These are phyloP conservation scores for Aureobasidium sp. DNA, from an alignment of 2,329 filamentous ascomycete genomes.

Conservation along the genomic window DNA sequence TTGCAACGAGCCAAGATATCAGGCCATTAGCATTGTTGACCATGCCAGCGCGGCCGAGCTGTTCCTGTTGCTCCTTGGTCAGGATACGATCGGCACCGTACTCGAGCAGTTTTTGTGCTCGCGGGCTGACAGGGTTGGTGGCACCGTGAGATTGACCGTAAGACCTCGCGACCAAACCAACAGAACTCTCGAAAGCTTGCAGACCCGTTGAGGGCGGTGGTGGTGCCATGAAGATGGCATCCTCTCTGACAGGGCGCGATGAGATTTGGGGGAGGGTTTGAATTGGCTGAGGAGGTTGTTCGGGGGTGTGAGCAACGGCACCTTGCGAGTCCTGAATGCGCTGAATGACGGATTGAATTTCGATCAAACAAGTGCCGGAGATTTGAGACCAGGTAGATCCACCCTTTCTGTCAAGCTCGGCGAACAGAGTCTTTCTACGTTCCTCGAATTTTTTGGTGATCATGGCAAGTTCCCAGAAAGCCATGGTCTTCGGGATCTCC, in stretches of 20 bases:
- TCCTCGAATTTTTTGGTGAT: conserved; percentile 67
- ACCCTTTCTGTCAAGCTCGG: conserved; percentile 72
- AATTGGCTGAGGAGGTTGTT: conserved; percentile 13
- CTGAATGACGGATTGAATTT: conserved; percentile 57
- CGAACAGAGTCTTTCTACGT: conserved; percentile 74
- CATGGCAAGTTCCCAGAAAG: conserved; percentile 80
- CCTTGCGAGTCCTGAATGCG: conserved; percentile 50
- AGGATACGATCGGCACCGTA: conserved; percentile 23
- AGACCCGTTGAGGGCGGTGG: conserved; percentile 26
- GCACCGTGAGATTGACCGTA: conserved; percentile 39
- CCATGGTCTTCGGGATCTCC: conserved; percentile 68
- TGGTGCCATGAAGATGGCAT: conserved; percentile 35
- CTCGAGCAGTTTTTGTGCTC: conserved; percentile 25
- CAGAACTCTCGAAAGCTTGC: conserved; percentile 30
- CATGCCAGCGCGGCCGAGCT: conserved; percentile 41
- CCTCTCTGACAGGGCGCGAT: conserved; percentile 36
- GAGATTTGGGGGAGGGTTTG: conserved; percentile 11
- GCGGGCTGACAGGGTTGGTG: conserved; percentile 28
- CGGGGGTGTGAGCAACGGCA: conserved; percentile 8
- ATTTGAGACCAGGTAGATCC: conserved; percentile 78
- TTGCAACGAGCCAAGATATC: conserved; percentile 39
- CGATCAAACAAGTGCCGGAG: conserved; percentile 57
- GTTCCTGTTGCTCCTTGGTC: conserved; percentile 44
- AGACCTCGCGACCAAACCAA: conserved; percentile 38
- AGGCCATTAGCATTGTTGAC: conserved; percentile 34